Conservation (phyloP, 2,329 filamentous ascomycete genomes). For the Fusarium clavum region DNA sequence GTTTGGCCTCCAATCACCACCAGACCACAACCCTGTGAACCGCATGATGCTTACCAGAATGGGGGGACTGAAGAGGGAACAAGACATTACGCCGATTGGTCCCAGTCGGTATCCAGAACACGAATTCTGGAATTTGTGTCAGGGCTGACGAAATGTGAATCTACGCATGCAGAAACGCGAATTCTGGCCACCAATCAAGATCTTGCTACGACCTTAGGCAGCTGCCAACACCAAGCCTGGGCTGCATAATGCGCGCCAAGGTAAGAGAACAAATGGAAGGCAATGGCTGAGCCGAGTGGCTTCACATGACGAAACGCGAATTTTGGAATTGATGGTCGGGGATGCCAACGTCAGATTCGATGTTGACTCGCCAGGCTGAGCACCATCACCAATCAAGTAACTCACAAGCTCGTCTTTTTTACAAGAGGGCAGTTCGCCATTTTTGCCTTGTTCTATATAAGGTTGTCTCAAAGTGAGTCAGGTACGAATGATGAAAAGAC, state of each 20-base stretch:
- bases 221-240: neutral
- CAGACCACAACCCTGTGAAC: neutral
- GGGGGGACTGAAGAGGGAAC: neutral
- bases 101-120: neutral
- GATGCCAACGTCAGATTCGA: accelerated
- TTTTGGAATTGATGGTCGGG: neutral
- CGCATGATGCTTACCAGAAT: neutral
- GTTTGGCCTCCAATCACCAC: neutral
- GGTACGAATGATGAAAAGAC: too few relatives aligned
- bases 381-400: too few relatives aligned
- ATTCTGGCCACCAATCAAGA: neutral
- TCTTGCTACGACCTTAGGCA: too few relatives aligned
- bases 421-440: neutral
- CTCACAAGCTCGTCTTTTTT: accelerated
- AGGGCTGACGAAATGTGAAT: too few relatives aligned
- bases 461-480: too few relatives aligned
- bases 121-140: too few relatives aligned
- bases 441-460: neutral
- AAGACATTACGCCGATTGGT: neutral
- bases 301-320: neutral
- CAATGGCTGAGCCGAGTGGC: neutral
- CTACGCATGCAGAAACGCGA: neutral
- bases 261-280: accelerated
- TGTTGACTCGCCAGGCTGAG: neutral
- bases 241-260: neutral